These are phyloP conservation scores for Penicillium sp. DNA, from an alignment of 2,329 filamentous ascomycete genomes.

Conservation along the genomic window DNA sequence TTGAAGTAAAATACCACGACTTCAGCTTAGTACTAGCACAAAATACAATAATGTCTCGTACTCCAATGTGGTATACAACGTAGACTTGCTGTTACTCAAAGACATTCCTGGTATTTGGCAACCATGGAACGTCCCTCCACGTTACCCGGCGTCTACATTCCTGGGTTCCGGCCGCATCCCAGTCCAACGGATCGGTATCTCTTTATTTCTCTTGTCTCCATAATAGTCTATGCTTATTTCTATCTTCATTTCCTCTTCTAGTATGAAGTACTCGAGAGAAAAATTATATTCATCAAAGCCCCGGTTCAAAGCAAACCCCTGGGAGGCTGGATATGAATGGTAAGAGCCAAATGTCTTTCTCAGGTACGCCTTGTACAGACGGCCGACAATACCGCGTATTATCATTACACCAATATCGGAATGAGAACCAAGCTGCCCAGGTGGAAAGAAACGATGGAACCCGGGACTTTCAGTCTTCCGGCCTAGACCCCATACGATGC, in stretches of 20 bases:
- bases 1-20: too few species aligned
- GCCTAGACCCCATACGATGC: background rate
- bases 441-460: background rate
- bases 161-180: constrained; percentile 14
- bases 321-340: background rate
- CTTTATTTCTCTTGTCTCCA: constrained; percentile 13
- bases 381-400: constrained; percentile 2
- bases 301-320: background rate
- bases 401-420: background rate
- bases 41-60: too few species aligned
- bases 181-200: constrained; percentile 26
- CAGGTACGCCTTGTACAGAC: too few species aligned
- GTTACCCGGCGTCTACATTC: constrained; percentile 14
- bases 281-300: background rate
- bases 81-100: background rate
- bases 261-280: background rate
- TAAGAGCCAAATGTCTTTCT: background rate
- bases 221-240: constrained; percentile 1
- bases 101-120: background rate
- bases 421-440: background rate
- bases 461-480: background rate
- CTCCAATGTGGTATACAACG: too few species aligned
- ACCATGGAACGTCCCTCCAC: constrained; percentile 8
- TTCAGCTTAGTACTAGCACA: too few species aligned
- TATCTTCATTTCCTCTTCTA: background rate